Base-by-base conservation (phyloP, 2,329 filamentous ascomycete genomes). In the Monosporascus sp. region DNA sequence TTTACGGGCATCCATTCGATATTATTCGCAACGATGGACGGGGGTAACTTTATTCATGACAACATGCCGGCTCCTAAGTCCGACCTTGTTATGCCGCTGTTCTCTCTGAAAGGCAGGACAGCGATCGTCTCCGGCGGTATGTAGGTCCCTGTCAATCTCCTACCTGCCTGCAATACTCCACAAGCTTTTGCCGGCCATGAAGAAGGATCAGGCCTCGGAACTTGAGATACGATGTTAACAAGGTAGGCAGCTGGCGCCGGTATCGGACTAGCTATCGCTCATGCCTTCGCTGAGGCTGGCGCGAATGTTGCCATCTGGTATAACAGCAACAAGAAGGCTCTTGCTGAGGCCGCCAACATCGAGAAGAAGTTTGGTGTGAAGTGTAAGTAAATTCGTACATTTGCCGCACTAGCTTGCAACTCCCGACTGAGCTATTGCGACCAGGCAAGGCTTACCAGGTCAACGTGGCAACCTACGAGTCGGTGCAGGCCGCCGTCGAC, bases 301-400 rank as follows among this genome's bases (percentile, higher is more conserved):
- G 85, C 85, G 54, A 86, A 89, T 60, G 83, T 89, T 22, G 86
- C 84, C 27, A 81, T 89, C 49, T 88, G 84, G 83, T 89, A 88
- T 66, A 86, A 88, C 65, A 81, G 75, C 68, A 89, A 89, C 70
- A 78, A 80, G 63, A 80, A 85, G 60, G 84, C 85, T 14, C 65
- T 83, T 14, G 75, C 80, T 17, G 77, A 82, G 53, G 86, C 87
- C 0, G 76, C 77, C 35, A 81, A 82, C 26, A 85, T 90, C 46
- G 82, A 82, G 63, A 76, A 81, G 63, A 78, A 80, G 22, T 89
- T 85, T 60, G 82, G 82, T 3, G 85, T 91, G 44, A 84, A 85
- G 68, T 84, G 85, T 86, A 68, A 66, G 80, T 73, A 51, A 27
- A 35, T 7, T 11, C 4, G n/a, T 26, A 26, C 38, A 11, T 26